A percentile compares a stretch with the other conserved stretches of the same genome.
Evolutionary conservation across 345 rosid genomes (phyloP).

Genomic region (Trapa incisa): DNA sequence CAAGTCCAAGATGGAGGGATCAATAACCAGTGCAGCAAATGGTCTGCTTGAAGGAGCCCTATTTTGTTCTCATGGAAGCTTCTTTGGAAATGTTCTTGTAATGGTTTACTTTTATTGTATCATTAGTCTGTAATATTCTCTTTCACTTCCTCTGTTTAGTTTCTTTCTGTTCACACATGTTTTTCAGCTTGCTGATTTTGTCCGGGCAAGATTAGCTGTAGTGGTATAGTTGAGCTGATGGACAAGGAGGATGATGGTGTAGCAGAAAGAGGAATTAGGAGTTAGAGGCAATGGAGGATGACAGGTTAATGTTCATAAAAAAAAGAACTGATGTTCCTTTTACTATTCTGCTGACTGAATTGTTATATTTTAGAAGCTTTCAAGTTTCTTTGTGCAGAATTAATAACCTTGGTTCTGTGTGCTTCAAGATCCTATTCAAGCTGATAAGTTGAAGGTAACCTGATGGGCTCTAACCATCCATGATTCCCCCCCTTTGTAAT

Average conservation of each 20-base stretch:
- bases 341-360: background rate
- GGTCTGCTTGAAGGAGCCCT: too few relatives aligned
- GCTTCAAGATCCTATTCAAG: background rate
- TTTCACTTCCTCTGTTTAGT: background rate
- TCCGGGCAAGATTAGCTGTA: background rate
- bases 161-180: background rate
- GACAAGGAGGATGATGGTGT: background rate
- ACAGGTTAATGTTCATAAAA: background rate
- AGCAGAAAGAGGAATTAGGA: background rate
- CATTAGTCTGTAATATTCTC: conserved; percentile 1
- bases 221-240: conserved; percentile 5
- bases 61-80: background rate
- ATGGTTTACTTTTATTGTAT: background rate
- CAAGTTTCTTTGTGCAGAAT: background rate
- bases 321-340: background rate
- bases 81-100: background rate
- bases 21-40: conserved; percentile 11
- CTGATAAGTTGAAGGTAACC: background rate
- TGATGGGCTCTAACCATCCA: too few relatives aligned
- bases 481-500: too few relatives aligned
- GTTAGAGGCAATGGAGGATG: background rate
- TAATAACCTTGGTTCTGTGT: background rate
- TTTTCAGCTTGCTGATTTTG: background rate
- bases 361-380: background rate
- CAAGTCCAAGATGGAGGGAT: conserved; percentile 77